phyloP scores from a whole-genome alignment of 116 monocot species.

The Trichopus zeylanicus region DNA sequence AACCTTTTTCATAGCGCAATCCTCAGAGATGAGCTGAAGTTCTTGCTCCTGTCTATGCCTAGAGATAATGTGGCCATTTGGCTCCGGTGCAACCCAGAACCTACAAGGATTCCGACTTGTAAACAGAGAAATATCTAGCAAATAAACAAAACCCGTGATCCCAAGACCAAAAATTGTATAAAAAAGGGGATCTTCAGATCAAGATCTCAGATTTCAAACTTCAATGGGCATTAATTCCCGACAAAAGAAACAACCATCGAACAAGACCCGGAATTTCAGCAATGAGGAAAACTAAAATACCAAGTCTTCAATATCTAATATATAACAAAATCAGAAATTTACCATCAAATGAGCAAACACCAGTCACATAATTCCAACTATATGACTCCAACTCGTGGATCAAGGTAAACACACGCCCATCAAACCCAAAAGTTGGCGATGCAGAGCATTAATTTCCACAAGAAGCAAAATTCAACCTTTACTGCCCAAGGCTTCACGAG shows the following conservation, averaged over 20 bases:
- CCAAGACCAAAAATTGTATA: not conserved
- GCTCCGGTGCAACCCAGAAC: slow-evolving; percentile 47
- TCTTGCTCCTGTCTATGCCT: slow-evolving; percentile 53
- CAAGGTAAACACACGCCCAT: too few relatives aligned
- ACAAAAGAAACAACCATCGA: not conserved
- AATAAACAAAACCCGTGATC: not conserved
- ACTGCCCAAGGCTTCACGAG: too few relatives aligned
- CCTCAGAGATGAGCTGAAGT: slow-evolving; percentile 55
- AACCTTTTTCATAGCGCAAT: slow-evolving; percentile 63
- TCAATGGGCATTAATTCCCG: not conserved
- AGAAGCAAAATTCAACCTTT: too few relatives aligned
- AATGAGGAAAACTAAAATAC: not conserved
- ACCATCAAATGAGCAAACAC: not conserved
- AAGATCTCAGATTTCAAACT: slow-evolving; percentile 1
- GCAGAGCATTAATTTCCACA: too few relatives aligned
- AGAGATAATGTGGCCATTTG: slow-evolving; percentile 32
- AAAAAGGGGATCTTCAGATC: not conserved
- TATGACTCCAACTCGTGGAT: too few relatives aligned
- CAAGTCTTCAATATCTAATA: too few relatives aligned
- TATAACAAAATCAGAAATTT: not conserved
- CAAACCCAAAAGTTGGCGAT: too few relatives aligned
- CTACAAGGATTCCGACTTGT: slow-evolving; percentile 30
- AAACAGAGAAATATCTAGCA: not conserved
- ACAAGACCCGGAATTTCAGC: not conserved
- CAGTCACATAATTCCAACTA: too few relatives aligned